Percentiles rank a stretch among this genome's conserved stretches.
These are phyloP conservation scores for Ophiostoma himal-ulmi DNA, from an alignment of 2,329 filamentous ascomycete species.

Conservation along the genomic window DNA sequence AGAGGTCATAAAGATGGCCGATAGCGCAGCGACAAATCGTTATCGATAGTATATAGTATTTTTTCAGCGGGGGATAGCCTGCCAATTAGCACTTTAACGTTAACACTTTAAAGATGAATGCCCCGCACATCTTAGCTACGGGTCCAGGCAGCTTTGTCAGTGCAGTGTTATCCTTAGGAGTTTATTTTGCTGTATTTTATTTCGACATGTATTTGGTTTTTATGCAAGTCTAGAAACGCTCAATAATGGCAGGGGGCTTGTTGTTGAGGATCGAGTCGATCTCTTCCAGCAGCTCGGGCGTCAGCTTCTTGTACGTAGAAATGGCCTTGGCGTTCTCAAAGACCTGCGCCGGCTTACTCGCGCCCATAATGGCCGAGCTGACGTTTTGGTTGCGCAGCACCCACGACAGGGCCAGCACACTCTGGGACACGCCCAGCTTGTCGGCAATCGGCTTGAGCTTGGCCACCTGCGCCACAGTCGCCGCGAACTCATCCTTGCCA, in stretches of 20 bases:
- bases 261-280: constrained; percentile 56
- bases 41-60: constrained; percentile 17
- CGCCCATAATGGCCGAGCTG: constrained; percentile 57
- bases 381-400: constrained; percentile 57
- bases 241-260: constrained; percentile 44
- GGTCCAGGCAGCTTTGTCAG: not conserved
- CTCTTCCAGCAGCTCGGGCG: constrained; percentile 52
- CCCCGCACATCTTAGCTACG: not conserved
- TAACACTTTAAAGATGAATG: not conserved
- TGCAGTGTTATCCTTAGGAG: not conserved
- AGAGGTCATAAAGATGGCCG: constrained; percentile 5
- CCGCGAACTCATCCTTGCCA: constrained; percentile 48
- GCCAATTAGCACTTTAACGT: not conserved
- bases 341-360: constrained; percentile 53
- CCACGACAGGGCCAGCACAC: constrained; percentile 56
- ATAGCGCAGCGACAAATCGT: constrained; percentile 15
- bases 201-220: not conserved
- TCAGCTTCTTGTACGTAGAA: constrained; percentile 49
- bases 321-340: constrained; percentile 55
- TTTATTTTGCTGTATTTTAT: not conserved
- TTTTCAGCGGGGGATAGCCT: constrained; percentile 14
- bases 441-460: constrained; percentile 58
- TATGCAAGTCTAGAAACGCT: constrained; percentile 30
- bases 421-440: constrained; percentile 53
- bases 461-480: constrained; percentile 51